Evolutionary conservation across 129 eudicot genomes (phyloP), one percentile per base, ranked within the genome.

Genomic region (Smallanthus sonchifolius): DNA sequence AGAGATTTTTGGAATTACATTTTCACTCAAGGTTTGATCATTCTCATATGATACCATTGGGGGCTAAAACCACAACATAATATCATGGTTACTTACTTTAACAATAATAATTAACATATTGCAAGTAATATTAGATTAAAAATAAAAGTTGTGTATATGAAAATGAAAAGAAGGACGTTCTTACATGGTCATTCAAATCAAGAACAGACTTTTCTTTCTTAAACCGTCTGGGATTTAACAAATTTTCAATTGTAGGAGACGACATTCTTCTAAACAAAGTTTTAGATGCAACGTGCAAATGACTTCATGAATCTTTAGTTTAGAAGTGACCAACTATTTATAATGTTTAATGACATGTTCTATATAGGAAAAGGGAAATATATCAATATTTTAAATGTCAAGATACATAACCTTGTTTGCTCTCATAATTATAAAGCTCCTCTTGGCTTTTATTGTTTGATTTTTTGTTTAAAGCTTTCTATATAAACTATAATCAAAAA

Each of bases 161-260:
- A 56, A 68, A 34, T 1, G 15, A 7, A 45, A 3, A 7, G 7
- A 13, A 19, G 2, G 32, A 28, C 17, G 13, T 9, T 34, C 81
- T 43, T 77, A 77, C 83, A 7, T n/a, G 43, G 57, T 72, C 63
- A 35, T 79, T 79, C 62, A 79, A 65, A 73, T 79, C 79, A 72
- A 72, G 74, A 73, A 79, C 34, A 37, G 52, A 19, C 20, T 20
- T 14, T 17, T 55, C 43, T 55, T 79, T 51, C 78, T 64, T 79
- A 61, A 54, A 28, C 40, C 34, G 60, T 51, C 1, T 72, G 10
- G 74, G 73, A 35, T 62, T 35, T 35, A 64, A 52, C 28, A 36
- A 51, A 32, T 54, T 51, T 63, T 64, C 68, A 10, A 16, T 54
- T 32, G 67, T 62, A 48, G 47, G 19, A 79, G 40, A 65, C 28